Evolutionary conservation across 2,329 filamentous ascomycete genomes (phyloP).

Genomic region (Talaromyces sp.): DNA sequence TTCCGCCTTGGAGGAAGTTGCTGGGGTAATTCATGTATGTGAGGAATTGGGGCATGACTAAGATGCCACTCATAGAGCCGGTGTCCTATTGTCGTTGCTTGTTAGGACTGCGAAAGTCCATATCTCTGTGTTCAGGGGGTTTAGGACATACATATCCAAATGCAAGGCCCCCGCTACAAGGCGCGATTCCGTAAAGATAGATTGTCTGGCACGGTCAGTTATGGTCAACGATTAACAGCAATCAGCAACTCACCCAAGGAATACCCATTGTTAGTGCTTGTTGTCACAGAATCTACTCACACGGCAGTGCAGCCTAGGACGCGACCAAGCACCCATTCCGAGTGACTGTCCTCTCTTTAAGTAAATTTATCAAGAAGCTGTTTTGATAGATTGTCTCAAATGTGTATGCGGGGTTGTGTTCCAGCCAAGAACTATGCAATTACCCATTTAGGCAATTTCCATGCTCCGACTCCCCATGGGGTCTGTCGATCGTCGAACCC

Average conservation of each 20-base stretch:
- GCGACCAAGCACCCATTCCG: background rate
- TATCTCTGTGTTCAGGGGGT: background rate
- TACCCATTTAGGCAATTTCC: background rate
- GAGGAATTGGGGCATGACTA: slow-evolving; percentile 23
- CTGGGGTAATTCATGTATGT: slow-evolving; percentile 23
- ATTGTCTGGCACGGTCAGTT: slow-evolving; percentile 13
- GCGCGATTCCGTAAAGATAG: slow-evolving; percentile 26
- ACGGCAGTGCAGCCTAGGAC: background rate
- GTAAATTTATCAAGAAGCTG: background rate
- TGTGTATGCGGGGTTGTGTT: background rate
- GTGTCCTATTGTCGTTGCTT: slow-evolving; percentile 17
- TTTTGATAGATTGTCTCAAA: no score
- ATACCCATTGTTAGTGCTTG: slow-evolving; percentile 5
- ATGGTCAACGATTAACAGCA: background rate
- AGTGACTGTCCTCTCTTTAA: background rate
- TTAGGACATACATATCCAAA: slow-evolving; percentile 25
- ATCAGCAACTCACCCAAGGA: slow-evolving; percentile 4
- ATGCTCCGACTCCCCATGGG: background rate
- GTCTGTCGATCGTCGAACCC: background rate
- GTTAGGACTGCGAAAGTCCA: no score
- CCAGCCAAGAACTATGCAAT: background rate
- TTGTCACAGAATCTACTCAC: no score
- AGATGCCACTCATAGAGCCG: slow-evolving; percentile 21
- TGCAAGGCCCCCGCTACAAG: slow-evolving; percentile 22
- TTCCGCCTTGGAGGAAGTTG: slow-evolving; percentile 28